phyloP scores from a whole-genome alignment of 106 monocot species.

The Agapanthus africanus region DNA sequence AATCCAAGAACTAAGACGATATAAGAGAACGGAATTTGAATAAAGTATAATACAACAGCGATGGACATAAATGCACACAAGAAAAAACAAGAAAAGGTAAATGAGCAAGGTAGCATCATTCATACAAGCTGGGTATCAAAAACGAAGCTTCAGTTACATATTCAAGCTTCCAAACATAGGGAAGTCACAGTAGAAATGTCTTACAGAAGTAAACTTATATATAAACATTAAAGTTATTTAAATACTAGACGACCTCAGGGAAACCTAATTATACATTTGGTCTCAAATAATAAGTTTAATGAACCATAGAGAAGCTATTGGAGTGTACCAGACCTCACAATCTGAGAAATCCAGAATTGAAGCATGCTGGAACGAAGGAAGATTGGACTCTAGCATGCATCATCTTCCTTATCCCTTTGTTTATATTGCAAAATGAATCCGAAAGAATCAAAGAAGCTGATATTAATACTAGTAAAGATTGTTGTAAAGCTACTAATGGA shows the following conservation, averaged over 20 bases:
- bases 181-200: not conserved
- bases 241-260: not conserved
- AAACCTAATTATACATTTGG: not conserved
- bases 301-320: not conserved
- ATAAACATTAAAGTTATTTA: not conserved
- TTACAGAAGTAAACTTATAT: not conserved
- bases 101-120: not conserved
- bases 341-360: not conserved
- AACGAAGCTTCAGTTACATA: not conserved
- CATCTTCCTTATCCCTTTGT: too few relatives aligned
- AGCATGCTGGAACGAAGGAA: not conserved
- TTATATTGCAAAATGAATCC: not conserved
- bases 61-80: not conserved
- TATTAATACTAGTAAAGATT: too few relatives aligned
- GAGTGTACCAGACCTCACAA: not conserved
- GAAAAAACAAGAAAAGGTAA: too few relatives aligned
- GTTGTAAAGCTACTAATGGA: not conserved
- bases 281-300: not conserved
- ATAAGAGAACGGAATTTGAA: not conserved
- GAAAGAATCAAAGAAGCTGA: too few relatives aligned
- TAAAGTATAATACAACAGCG: not conserved
- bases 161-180: not conserved
- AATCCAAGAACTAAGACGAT: not conserved
- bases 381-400: too few relatives aligned
- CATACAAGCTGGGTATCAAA: not conserved